Percentiles rank a stretch among this genome's conserved stretches.
phyloP scores from a whole-genome alignment of 768 basidiomycete genomes.

The Hypsizygus marmoreus region DNA sequence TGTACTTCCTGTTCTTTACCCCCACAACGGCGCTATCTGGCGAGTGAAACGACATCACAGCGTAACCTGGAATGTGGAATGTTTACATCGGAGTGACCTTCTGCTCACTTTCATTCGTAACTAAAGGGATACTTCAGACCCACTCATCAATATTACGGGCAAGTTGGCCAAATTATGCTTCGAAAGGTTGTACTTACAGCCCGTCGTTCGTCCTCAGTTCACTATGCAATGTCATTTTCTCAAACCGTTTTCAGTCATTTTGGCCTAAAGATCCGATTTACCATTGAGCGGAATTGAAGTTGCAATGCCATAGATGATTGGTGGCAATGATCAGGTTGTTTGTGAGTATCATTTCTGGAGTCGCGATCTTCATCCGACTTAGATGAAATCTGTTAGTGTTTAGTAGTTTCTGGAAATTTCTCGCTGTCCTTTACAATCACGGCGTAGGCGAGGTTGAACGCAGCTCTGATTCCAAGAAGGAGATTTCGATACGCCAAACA shows the following conservation, averaged over 20 bases:
- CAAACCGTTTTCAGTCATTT: conserved; percentile 12
- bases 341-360: no score
- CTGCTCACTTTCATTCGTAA: conserved; percentile 3
- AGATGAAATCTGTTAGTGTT: no score
- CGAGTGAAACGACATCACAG: conserved; percentile 31
- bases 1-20: conserved; percentile 35
- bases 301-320: conserved; percentile 24
- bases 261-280: conserved; percentile 27
- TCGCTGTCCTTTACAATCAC: no score
- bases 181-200: conserved; percentile 28
- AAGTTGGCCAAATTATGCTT: conserved; percentile 33
- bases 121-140: conserved; percentile 28
- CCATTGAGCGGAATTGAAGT: conserved; percentile 25
- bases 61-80: conserved; percentile 39
- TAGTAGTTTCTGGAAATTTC: no score
- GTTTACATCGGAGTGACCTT: conserved; percentile 14
- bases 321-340: conserved; percentile 24
- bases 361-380: no score
- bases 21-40: conserved; percentile 36
- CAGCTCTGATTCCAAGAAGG: no score
- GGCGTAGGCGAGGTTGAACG: no score
- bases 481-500: no score
- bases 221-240: not conserved
- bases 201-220: conserved; percentile 12
- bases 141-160: conserved; percentile 42